Evolutionary conservation across 1,284 basidiomycete species (phyloP), one percentile per base, ranked within the genome.

Genomic region (Bjerkandera adusta): DNA sequence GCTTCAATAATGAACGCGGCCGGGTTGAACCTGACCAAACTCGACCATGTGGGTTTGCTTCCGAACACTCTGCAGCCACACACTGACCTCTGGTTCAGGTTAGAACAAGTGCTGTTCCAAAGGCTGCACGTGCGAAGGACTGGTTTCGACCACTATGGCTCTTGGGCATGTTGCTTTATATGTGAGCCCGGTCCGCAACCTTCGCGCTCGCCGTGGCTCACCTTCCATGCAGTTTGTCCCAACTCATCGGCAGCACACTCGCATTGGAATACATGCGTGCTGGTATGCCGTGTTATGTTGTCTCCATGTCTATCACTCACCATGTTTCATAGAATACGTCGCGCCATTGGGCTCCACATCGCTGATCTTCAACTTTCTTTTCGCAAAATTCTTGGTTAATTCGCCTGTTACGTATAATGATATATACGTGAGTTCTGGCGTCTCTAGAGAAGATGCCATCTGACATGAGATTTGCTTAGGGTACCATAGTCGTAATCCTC

Each of bases 261-360:
- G 90, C 90, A 0, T 73, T 93, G 21, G 83, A 89, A 63, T 93
- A 91, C 61, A 86, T 93, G 77, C 81, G 90, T 53, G 90, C 89
- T 53, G 88, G 88, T 80, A 13, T 15, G 55, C 42, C 20, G 5
- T 34, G 8, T 12, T 36, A 4, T 7, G 26, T 29, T 18, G 12
- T 27, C 5, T 34, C 41, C 26, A 3, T 36, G 32, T n/a, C 21
- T 7, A 22, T 3, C n/a, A 12, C 30, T 16, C 25, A 24, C 4
- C 30, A 53, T 25, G 49, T 25, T 48, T 40, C 27, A 18, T 55
- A 87, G 87, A 91, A 81, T 90, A 89, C 57, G 89, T 91, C 39
- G 89, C 89, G 2, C 89, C 89, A 7, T 73, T 92, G 7, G 89
- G 89, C 16, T 89, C 88, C 3, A 85, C 87, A 7, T 89, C 89